Evolutionary conservation across 2,329 filamentous ascomycete genomes (phyloP), one percentile per base, ranked within the genome.

Genomic region (Rasamsonia emersonii): DNA sequence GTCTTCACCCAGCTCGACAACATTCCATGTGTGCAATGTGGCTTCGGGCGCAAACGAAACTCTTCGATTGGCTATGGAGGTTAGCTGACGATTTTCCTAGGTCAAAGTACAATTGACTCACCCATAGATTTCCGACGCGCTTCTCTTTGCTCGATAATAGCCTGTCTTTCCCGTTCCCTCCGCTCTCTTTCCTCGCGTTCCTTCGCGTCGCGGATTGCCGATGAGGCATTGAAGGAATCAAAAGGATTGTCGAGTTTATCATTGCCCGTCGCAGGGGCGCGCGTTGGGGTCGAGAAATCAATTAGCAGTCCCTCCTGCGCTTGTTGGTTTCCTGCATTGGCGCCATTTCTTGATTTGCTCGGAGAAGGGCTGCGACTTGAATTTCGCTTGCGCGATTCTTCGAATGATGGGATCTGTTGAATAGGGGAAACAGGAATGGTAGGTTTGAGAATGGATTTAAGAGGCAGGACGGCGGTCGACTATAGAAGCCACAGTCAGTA

Each of bases 1-100:
- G 53, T 95, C 88, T 50, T 88, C 86, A 53, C 78, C 73, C 41
- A 88, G 82, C 51, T 96, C 89, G 26, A 95, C 76, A 35, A 91
- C 88, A 51, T 96, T 88, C 71, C 93, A 96, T 0, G 91, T 98
- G 55, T 98, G 91, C 20, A 98, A 70, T 3, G 91, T 98, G 9
- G 91, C 91, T 61, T 98, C 91, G 1, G 91, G 91, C 4, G 91
- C 91, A 59, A 98, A 98, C 0, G 89, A 96, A 19, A 98, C 91
- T 51, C 91, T 78, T 50, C 91, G 78, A 55, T 91, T 93, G 28
- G 89, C 74, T 73, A 38, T 33, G 20, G 27, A 33, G 18, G 9
- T 33, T 36, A 29, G 34, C 20, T 33, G 8, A 20, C 3, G 15
- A 11, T 11, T 21, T 13, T 14, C 17, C 6, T 18, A 16, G 9